Evolutionary conservation across 139 green algal genomes (phyloP), one percentile per base, ranked within the genome.

Genomic region (Coelastrella sp.): DNA sequence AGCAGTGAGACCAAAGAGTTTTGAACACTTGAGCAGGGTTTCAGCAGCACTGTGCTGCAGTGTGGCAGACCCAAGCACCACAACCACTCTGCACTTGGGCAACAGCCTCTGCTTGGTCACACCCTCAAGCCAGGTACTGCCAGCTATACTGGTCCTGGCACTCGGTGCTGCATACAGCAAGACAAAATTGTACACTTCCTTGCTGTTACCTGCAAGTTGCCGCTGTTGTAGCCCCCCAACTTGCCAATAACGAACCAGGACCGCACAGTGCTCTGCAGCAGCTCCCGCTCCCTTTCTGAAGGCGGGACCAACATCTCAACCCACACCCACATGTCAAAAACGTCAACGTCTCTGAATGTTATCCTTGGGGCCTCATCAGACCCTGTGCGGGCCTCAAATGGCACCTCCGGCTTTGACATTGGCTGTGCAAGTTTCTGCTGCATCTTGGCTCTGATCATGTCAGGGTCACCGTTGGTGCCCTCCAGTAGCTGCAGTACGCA

Each of bases 191-290:
- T 49, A 49, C 35, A 76, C 70, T 76, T 59, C 7, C 73, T 10
- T 57, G 6, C 11, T 7, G n/a, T 75, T 25, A 96, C 95, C 95
- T 99, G 97, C 86, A 99, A 84, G 93, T 99, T 98, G 7, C 89
- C 65, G 8, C 92, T 94, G 91, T 99, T 98, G 94, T 94, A 99
- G 58, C 92, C 97, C 0, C 97, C 97, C 59, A 99, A 86, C 85
- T 97, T 97, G 56, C 97, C 97, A 49, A 99, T 59, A 80, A 97
- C 92, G 91, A 98, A 99, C 97, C 97, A 99, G 25, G 92, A 93
- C 72, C 93, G 92, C 11, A 99, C 49, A 61, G 97, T 90, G 8
- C 95, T 93, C 80, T 96, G 90, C 35, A 97, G 90, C 91, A 96
- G 9, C 65, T 97, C 93, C 35, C 72, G 17, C 80, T 97, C 96